Evolutionary conservation across 805 yeast species (phyloP).

Genomic region (Lipomyces spencermartinsiae): DNA sequence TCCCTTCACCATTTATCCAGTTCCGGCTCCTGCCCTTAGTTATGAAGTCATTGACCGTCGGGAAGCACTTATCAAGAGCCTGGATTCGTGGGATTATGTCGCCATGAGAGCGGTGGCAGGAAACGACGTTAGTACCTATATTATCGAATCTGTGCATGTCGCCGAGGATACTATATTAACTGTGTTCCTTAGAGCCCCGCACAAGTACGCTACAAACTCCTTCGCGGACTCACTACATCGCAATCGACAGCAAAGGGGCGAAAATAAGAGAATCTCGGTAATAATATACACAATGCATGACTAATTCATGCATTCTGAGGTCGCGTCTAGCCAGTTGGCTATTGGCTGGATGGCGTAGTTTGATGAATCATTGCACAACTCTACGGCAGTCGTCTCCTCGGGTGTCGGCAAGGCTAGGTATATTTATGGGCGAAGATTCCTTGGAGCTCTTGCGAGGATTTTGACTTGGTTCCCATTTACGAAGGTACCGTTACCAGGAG

Average conservation of each 20-base stretch:
- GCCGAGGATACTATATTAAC: neutral
- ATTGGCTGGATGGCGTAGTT: neutral
- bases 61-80: slow-evolving; percentile 24
- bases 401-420: too few relatives aligned
- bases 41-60: slow-evolving; percentile 36
- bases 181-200: slow-evolving; percentile 27
- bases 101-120: slow-evolving; percentile 31
- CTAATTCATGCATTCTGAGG: neutral
- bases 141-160: neutral
- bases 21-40: slow-evolving; percentile 17
- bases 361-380: neutral
- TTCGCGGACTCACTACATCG: slow-evolving; percentile 14
- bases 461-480: neutral
- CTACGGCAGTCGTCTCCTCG: too few relatives aligned
- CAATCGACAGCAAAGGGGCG: neutral
- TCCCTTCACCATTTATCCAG: slow-evolving; percentile 19
- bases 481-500: neutral
- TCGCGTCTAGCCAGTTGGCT: neutral
- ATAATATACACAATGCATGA: neutral
- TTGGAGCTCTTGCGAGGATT: neutral
- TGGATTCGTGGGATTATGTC: slow-evolving; percentile 34
- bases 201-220: slow-evolving; percentile 19
- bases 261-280: neutral
- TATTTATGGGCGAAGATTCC: too few relatives aligned
- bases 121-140: slow-evolving; percentile 19